Evolutionary conservation across 2,329 filamentous ascomycete genomes (phyloP), one percentile per base, ranked within the genome.

Genomic region (Drechslera avenae): DNA sequence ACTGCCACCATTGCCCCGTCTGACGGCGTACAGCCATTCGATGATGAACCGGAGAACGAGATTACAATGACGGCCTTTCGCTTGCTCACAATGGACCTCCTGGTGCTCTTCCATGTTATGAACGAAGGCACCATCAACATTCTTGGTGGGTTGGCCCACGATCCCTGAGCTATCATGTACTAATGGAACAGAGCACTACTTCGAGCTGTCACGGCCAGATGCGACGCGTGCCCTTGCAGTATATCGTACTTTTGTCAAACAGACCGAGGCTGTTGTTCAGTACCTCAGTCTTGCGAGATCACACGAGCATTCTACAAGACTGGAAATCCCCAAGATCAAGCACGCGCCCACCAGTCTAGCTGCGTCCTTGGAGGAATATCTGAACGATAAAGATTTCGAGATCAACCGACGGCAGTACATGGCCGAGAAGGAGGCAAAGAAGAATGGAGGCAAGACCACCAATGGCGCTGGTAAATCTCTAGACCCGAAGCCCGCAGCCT

Each of bases 91-190:
- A 81, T 96, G 65, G 94, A 99, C 73, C 80, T 99, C 31, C 76
- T 99, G 54, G 86, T 90, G 12, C 79, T 99, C 46, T 99, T 96
- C 77, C 91, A 96, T 67, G 90, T 94, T 39, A 88, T 97, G 76
- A 99, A 99, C 69, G 91, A 97, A 75, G 94, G 90, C 40, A 90
- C 96, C 69, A 99, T 99, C 76, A 97, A 96, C 74, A 91, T 99
- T 52, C 79, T 99, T 50, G 91, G 93, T 95, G 79, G 59, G 85
- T 68, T 7, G 30, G 28, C 12, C 28, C 32, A 12, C 5, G 16
- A 12, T 18, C 7, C 19, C 30, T 33, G 8, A 10, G 4, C 8
- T 39, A 10, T 32, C 12, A 28, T 9, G 7, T 54, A 39, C 63
- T 74, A 34, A 72, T 36, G 3, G 23, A 19, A 17, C 57, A 95